Evolutionary conservation across 2,329 filamentous ascomycete species (phyloP), one percentile per base, ranked within the genome.

Genomic region (Ophidiomyces ophidiicola): DNA sequence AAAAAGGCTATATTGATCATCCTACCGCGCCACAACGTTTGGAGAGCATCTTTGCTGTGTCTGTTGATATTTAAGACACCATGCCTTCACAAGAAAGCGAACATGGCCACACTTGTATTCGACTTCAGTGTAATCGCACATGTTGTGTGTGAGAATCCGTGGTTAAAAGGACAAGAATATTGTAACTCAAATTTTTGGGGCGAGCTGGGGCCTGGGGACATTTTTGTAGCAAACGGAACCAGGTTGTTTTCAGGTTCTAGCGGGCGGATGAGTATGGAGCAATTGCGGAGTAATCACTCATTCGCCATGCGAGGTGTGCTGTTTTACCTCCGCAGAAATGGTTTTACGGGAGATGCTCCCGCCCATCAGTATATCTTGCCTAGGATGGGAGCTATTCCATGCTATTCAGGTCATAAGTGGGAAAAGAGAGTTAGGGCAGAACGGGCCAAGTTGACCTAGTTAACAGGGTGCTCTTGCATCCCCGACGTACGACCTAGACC

Each of bases 61-160:
- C 48, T 68, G 64, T 55, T 62, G 58, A 46, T 63, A 63, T 44
- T 46, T 52, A 32, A 52, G 51, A 59, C 71, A 74, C 71, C 71
- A 74, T 12, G 68, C 68, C 46, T 68, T 62, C 32, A 74, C 71
- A 6, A 67, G 69, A 48, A 67, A 74, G 23, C 71, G 64, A 42
- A 70, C 56, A 54, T 76, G 71, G 35, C 63, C 63, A 55, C 71
- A 76, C 28, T 63, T 61, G 52, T 71, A 75, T 44, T 72, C 67
- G 39, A 75, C 71, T 55, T 74, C 67, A 15, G 67, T 74, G 48
- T 74, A 74, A 53, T 74, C 70, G 53, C 71, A 76, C 71, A 75
- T 75, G 35, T 39, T 56, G 14, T 6, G 5, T 26, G 10, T 33
- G 14, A 5, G n/a, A 28, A 32, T 17, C 12, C 7, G 25, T 10